Percentiles rank a stretch among this genome's conserved stretches.
Conservation (phyloP, 148 eudicot species). For the Cornus kousa region DNA sequence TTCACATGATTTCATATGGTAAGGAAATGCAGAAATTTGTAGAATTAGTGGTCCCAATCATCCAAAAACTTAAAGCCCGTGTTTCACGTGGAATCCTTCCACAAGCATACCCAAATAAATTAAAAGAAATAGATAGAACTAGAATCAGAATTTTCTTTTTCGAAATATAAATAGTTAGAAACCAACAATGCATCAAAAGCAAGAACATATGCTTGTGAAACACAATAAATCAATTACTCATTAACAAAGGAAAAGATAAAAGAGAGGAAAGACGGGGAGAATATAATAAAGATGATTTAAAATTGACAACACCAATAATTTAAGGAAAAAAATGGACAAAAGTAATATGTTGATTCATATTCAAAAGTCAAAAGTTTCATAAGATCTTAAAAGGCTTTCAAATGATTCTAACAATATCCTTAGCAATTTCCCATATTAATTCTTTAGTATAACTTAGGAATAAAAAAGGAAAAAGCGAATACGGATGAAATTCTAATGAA, state of each 20-base stretch:
- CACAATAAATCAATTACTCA: slow-evolving; percentile 5
- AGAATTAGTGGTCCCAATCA: no score
- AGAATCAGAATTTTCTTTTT: not conserved
- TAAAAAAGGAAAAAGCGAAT: not conserved
- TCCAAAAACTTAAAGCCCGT: no score
- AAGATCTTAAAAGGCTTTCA: not conserved
- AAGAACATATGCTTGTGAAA: slow-evolving; percentile 18
- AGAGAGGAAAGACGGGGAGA: slow-evolving; percentile 3
- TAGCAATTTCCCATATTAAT: not conserved
- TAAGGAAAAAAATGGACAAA: slow-evolving; percentile 14
- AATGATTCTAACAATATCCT: slow-evolving; percentile 16
- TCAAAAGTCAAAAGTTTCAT: slow-evolving; percentile 23
- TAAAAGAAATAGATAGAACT: no score
- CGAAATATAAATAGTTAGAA: not conserved
- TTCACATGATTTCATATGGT: not conserved
- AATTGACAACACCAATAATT: slow-evolving; percentile 15
- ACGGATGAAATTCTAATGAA: not conserved
- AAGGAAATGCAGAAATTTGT: not conserved
- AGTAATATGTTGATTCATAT: slow-evolving; percentile 13
- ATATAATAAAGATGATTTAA: slow-evolving; percentile 22
- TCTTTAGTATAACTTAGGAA: not conserved
- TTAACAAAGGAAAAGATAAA: not conserved
- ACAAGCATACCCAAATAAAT: no score
- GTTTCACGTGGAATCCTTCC: no score
- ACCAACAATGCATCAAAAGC: slow-evolving; percentile 1